These are phyloP conservation scores for Solanum hybrid DNA, from an alignment of 305 asterid species.

Conservation along the genomic window DNA sequence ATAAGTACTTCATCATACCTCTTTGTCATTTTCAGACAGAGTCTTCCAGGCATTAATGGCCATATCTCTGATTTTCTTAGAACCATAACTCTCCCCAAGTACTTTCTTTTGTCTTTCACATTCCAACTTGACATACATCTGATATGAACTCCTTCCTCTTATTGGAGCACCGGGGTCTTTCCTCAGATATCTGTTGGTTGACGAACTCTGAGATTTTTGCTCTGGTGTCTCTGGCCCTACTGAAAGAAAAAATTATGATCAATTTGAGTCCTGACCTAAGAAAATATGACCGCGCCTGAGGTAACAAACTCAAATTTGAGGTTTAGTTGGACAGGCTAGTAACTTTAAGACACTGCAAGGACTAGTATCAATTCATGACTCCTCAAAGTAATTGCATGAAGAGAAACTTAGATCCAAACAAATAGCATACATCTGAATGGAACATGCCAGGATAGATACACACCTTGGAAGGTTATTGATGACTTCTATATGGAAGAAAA, in stretches of 20 bases:
- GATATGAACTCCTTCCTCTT: constrained; percentile 52
- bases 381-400: background rate
- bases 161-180: constrained; percentile 30
- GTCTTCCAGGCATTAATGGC: constrained; percentile 43
- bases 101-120: constrained; percentile 31
- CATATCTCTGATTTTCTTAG: constrained; percentile 31
- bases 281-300: background rate
- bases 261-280: background rate
- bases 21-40: constrained; percentile 36
- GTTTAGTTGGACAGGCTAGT: background rate
- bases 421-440: background rate
- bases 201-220: constrained; percentile 7
- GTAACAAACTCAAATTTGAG: background rate
- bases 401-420: background rate
- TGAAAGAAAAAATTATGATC: background rate
- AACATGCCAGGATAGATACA: background rate
- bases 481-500: background rate
- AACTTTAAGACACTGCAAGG: background rate
- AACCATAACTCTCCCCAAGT: constrained; percentile 30
- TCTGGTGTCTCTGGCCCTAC: constrained; percentile 27
- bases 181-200: constrained; percentile 8
- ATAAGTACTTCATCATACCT: constrained; percentile 27
- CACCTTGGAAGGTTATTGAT: background rate
- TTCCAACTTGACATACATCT: constrained; percentile 48
- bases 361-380: background rate